Conservation (phyloP, 2,329 filamentous ascomycete genomes). For the Colletotrichum salicis region DNA sequence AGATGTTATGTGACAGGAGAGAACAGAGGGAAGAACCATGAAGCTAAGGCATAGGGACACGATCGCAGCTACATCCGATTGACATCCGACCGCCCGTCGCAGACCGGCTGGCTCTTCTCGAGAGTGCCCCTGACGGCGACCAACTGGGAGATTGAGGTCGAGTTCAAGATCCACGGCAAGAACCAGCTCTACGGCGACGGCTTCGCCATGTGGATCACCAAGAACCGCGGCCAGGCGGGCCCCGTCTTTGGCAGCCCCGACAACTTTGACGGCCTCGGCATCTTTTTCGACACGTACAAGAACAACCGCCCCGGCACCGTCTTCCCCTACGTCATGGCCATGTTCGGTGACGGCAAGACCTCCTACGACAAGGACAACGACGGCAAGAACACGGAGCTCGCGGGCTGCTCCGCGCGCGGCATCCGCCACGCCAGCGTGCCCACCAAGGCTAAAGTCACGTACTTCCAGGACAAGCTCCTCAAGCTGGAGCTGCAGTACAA, state of each 20-base stretch:
- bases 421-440: slow-evolving; percentile 82
- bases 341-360: slow-evolving; percentile 92
- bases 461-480: slow-evolving; percentile 95
- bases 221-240: slow-evolving; percentile 83
- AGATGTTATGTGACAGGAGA: neutral
- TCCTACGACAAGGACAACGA: slow-evolving; percentile 93
- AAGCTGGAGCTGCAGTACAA: slow-evolving; percentile 96
- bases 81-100: slow-evolving; percentile 88
- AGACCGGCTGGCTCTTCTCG: slow-evolving; percentile 93
- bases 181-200: slow-evolving; percentile 95
- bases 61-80: slow-evolving; percentile 84
- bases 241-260: slow-evolving; percentile 90
- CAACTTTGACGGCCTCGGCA: slow-evolving; percentile 90
- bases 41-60: slow-evolving; percentile 39
- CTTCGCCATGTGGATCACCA: slow-evolving; percentile 98
- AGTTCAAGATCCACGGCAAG: slow-evolving; percentile 92
- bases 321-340: slow-evolving; percentile 98
- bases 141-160: slow-evolving; percentile 98
- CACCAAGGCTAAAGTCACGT: slow-evolving; percentile 89
- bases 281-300: slow-evolving; percentile 99
- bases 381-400: slow-evolving; percentile 91
- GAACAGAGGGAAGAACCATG: neutral
- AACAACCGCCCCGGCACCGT: slow-evolving; percentile 96
- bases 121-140: slow-evolving; percentile 94
- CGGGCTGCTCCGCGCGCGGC: slow-evolving; percentile 93